Evolutionary conservation across 192 early-diverging fungal species (phyloP).

Genomic region (Anaeromyces robustus): DNA sequence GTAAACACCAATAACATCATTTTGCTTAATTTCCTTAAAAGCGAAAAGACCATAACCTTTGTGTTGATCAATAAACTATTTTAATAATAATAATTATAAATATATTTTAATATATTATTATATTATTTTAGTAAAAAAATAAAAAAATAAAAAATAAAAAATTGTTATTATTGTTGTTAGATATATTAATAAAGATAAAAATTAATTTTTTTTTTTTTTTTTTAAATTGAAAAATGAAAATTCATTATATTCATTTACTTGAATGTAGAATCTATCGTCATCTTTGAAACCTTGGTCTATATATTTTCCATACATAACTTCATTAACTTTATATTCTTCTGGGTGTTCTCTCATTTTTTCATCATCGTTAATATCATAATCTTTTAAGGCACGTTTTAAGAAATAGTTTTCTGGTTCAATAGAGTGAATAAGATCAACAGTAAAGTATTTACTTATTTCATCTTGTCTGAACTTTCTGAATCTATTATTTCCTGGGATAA

Average conservation of each 20-base stretch:
- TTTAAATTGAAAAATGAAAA: no score
- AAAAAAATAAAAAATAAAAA: no score
- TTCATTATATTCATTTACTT: not conserved
- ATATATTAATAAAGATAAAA: no score
- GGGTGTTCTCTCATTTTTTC: not conserved
- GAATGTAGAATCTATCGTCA: not conserved
- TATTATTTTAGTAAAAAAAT: no score
- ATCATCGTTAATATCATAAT: not conserved
- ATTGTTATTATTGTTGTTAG: no score
- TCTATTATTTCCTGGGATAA: not conserved
- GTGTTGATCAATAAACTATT: not conserved
- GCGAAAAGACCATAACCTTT: not conserved
- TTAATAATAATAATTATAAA: no score
- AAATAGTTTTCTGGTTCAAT: not conserved
- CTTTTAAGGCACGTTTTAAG: not conserved
- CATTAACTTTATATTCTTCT: not conserved
- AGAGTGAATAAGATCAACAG: not conserved
- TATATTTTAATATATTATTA: no score
- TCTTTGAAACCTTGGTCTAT: not conserved
- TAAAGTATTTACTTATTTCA: not conserved
- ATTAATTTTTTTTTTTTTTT: no score
- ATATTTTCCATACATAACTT: not conserved
- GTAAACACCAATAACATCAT: not conserved
- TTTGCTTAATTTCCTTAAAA: not conserved
- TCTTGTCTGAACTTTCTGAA: not conserved